A percentile compares a stretch with the other conserved stretches of the same genome.
Conservation (phyloP, 2,329 filamentous ascomycete genomes). For the Colletotrichum magnum region DNA sequence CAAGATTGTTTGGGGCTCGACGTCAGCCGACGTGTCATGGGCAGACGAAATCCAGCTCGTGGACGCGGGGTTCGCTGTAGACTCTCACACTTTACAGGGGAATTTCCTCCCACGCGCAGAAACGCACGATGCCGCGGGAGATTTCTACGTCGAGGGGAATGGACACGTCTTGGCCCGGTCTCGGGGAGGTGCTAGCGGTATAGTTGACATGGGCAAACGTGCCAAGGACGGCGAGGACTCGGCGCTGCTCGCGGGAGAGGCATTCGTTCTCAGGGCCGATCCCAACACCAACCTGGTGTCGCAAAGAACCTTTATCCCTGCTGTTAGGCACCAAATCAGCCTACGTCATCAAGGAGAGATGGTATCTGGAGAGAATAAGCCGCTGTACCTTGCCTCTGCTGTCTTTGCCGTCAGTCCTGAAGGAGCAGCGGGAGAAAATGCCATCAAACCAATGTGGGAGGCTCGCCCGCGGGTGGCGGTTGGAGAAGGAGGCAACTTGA, state of each 20-base stretch:
- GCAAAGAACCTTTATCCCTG: constrained; percentile 32
- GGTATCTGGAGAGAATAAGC: neutral
- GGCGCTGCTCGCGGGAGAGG: constrained; percentile 1
- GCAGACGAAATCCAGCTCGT: constrained; percentile 30
- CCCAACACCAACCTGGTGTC: constrained; percentile 43
- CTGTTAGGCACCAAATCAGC: constrained; percentile 16
- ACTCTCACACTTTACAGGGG: constrained; percentile 10
- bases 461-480: neutral
- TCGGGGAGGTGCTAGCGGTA: constrained; percentile 31
- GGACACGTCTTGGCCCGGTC: constrained; percentile 20
- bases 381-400: constrained; percentile 10
- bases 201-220: constrained; percentile 21
- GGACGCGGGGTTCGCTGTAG: constrained; percentile 41
- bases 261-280: constrained; percentile 35
- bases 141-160: neutral
- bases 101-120: neutral
- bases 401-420: constrained; percentile 15
- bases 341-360: neutral
- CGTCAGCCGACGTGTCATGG: constrained; percentile 13
- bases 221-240: neutral
- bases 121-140: neutral
- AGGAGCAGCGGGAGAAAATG: neutral
- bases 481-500: neutral
- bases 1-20: constrained; percentile 14
- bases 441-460: neutral